These are phyloP conservation scores for Salix caprea DNA, from an alignment of 345 rosid genomes.

Conservation along the genomic window DNA sequence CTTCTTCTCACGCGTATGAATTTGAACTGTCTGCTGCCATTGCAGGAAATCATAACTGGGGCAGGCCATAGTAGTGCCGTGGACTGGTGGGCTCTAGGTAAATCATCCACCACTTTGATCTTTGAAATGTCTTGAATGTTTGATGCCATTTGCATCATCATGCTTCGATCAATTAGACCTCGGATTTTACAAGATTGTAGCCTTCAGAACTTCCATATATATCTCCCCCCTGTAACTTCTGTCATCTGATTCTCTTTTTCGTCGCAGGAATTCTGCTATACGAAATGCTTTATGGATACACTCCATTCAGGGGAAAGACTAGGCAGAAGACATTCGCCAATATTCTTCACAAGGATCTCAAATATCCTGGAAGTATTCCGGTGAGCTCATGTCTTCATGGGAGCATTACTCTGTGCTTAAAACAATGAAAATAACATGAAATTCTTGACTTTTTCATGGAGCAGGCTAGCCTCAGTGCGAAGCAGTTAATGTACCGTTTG, in stretches of 20 bases:
- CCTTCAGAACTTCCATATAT: background rate
- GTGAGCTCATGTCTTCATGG: slow-evolving; percentile 21
- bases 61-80: slow-evolving; percentile 96
- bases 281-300: slow-evolving; percentile 94
- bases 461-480: slow-evolving; percentile 73
- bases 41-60: slow-evolving; percentile 81
- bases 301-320: slow-evolving; percentile 94
- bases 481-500: slow-evolving; percentile 71
- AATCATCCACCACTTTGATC: background rate
- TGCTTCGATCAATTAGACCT: background rate
- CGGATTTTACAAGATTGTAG: background rate
- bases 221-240: background rate
- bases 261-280: slow-evolving; percentile 68
- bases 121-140: background rate
- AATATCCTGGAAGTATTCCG: slow-evolving; percentile 64
- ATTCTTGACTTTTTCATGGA: background rate
- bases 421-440: background rate
- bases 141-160: background rate
- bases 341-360: slow-evolving; percentile 79
- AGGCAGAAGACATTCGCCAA: slow-evolving; percentile 91
- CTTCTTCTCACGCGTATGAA: background rate
- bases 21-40: background rate
- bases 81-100: slow-evolving; percentile 99
- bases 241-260: background rate
- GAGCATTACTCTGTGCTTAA: too few relatives aligned